Evolutionary conservation across 192 early-diverging fungal species (phyloP), one percentile per base, ranked within the genome.

Genomic region (Diversispora eburnea): DNA sequence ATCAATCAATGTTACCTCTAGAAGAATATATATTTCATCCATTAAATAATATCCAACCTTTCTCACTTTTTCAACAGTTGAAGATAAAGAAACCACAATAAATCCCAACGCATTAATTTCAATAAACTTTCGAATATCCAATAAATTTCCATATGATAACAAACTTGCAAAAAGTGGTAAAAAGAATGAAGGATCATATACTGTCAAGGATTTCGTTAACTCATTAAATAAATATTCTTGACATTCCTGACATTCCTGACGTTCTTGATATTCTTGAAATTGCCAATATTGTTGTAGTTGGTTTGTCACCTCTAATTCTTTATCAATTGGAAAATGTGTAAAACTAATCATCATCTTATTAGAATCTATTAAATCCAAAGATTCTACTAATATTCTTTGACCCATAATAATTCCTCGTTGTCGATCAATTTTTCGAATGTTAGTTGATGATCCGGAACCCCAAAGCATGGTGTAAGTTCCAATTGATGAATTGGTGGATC

Each of bases 61-160:
- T n/a, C 93, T 83, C 55, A 87, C 84, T 49, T 81, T 79, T 7
- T 83, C 79, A 57, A 82, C 67, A 7, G 75, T 45, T 5, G 86
- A 88, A 3, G 92, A 86, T 39, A 93, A 72, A 0, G 85, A 81
- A 59, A 88, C 83, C n/a, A 93, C 72, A 7, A 86, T 79, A 55
- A 93, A 75, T 3, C 92, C 93, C 0, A 95, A 68, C 15, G 83
- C 82, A 76, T 93, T 91, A 25, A 74, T 77, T 76, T 94, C 91
- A 42, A 93, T 79, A 48, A 93, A 78, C 3, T 78, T 79, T 39
- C 88, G 83, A 49, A 82, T 74, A 57, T 93, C 92, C 4, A 93
- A 20, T 41, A 74, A 62, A 3, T 80, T 78, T 19, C 85, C 84
- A 33, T 78, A 78, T 4, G 76, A 68, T 59, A 92, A 76, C 54